Evolutionary conservation across 345 rosid species (phyloP), one percentile per base, ranked within the genome.

Genomic region (Rhodamnia argentea): DNA sequence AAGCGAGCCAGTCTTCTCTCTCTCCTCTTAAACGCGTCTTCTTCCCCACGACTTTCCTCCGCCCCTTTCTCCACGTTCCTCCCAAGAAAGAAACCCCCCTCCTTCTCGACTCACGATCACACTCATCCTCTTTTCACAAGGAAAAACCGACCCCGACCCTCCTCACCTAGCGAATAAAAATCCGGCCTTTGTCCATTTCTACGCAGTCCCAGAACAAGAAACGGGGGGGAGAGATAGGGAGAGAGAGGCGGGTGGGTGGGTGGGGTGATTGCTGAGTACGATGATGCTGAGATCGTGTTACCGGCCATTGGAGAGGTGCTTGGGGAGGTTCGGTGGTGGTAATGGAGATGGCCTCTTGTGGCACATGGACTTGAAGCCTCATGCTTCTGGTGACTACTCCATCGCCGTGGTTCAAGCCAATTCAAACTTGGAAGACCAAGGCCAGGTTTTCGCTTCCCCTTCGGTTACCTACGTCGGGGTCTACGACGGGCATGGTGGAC

Each of bases 381-480:
- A 97, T 32, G 97, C 98, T 29, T 90, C 92, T 8, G 99, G 99
- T 7, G 99, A 97, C 87, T 96, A 91, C 88, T 97, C 99, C 86
- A 97, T 97, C 85, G 99, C 99, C 14, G 99, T 96, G 32, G 97
- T 97, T 42, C 99, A 97, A 85, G 99, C 99, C 0, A 97, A 97
- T 88, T 91, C 95, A 3, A 88, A 90, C 52, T 86, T 97, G 1
- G 99, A 97, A 83, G 99, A 97, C 86, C 99, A 97, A 87, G 94
- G 98, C 74, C 98, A 97, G 88, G 99, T 97, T 16, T 94, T 89
- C 52, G 92, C 98, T 0, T 94, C 98, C 26, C 91, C 98, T 13
- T 94, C 92, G 5, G 95, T 94, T 18, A 97, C 98, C 87, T 97
- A 89, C 82, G 93, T 96, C 27, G 99, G 99, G 27, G 96, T 97